Percentiles rank a stretch among this genome's conserved stretches.
These are phyloP conservation scores for Thuja plicata DNA, from an alignment of 83 land plant species.

Conservation along the genomic window DNA sequence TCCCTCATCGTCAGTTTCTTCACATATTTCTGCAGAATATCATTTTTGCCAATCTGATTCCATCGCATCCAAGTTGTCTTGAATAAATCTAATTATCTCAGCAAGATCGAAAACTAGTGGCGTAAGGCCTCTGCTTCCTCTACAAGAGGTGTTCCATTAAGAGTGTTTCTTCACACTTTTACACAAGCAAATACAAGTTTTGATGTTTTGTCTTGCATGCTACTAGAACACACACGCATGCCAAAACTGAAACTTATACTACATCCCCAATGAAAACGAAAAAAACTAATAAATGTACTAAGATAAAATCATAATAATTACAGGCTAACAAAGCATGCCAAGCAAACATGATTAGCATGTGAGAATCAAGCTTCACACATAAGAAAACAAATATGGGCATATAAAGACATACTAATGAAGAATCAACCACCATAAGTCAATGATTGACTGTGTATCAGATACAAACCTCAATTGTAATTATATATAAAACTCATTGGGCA, in stretches of 20 bases:
- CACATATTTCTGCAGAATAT: neutral
- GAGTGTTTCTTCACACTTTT: neutral
- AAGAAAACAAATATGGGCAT: neutral
- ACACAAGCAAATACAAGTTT: neutral
- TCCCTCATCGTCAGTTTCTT: neutral
- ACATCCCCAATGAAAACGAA: neutral
- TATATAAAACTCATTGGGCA: neutral
- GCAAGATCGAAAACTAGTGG: neutral
- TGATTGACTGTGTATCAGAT: neutral
- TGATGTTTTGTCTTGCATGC: too few relatives aligned
- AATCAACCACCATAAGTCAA: neutral
- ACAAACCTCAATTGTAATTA: neutral
- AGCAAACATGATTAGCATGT: neutral
- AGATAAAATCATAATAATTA: neutral
- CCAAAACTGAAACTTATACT: neutral
- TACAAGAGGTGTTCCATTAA: neutral
- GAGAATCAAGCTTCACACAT: neutral
- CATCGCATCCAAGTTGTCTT: neutral
- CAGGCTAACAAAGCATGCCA: neutral
- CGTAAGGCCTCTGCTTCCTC: neutral
- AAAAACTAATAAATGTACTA: neutral
- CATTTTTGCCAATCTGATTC: neutral
- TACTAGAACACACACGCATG: neutral
- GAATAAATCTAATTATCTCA: neutral
- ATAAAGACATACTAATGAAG: neutral